These are phyloP conservation scores for Annulohypoxylon stygium DNA, from an alignment of 495 filamentous ascomycete species.

Conservation along the genomic window DNA sequence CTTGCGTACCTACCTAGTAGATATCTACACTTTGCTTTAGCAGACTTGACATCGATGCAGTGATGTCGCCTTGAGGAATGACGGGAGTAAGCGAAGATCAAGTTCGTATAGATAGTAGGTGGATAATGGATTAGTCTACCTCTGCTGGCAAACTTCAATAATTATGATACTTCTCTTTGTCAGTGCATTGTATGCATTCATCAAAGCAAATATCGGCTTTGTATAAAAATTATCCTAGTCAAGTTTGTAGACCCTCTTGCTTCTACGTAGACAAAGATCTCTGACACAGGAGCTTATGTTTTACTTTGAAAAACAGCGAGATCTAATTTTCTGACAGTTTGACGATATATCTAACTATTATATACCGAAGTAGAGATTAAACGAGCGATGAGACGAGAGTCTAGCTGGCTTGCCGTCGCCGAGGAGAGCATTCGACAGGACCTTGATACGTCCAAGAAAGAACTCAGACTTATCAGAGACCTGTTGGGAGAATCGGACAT, in stretches of 20 bases:
- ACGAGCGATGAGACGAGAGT: neutral
- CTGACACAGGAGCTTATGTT: neutral
- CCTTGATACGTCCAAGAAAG: constrained; percentile 41
- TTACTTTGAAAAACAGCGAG: neutral
- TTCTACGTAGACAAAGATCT: neutral
- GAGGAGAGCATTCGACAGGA: constrained; percentile 28
- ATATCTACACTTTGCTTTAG: no score
- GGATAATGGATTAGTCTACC: neutral
- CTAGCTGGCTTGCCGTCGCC: constrained; percentile 37
- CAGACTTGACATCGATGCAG: no score
- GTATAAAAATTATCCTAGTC: constrained; percentile 1
- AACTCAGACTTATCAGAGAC: constrained; percentile 43
- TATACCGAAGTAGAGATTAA: neutral
- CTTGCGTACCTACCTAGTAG: no score
- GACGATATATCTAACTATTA: neutral
- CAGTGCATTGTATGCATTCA: neutral
- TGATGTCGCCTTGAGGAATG: neutral
- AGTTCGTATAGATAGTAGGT: neutral
- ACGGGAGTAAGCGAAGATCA: neutral
- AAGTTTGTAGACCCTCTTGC: neutral
- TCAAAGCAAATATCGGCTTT: constrained; percentile 26
- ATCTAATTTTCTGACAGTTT: neutral
- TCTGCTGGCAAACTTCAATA: no score
- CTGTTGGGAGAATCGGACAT: constrained; percentile 35
- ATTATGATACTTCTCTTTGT: neutral